Percentiles rank a stretch among this genome's conserved stretches.
These are phyloP conservation scores for Sphagnum tenellum DNA, from an alignment of 225 moss, liverwort and hornwort species.

Conservation along the genomic window DNA sequence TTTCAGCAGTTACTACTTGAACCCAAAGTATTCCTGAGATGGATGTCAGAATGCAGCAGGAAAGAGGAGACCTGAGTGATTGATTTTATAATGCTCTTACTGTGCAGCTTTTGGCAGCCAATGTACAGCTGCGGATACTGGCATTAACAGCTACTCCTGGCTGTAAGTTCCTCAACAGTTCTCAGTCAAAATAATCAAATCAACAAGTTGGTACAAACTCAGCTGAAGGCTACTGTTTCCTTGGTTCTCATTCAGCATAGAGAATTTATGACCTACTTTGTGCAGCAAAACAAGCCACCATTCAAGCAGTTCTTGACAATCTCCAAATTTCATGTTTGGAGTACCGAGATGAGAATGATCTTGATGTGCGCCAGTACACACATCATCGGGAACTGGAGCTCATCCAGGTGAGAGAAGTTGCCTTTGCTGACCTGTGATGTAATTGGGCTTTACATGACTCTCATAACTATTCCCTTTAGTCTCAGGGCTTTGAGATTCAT, in stretches of 20 bases:
- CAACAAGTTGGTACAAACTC: constrained; percentile 43
- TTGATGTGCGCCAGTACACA: constrained; percentile 92
- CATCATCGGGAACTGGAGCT: constrained; percentile 78
- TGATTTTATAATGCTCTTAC: constrained; percentile 18
- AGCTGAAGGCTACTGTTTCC: too few relatives aligned
- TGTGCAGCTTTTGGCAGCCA: constrained; percentile 64
- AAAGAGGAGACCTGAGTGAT: too few relatives aligned
- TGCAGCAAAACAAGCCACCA: constrained; percentile 78
- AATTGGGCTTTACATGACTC: background rate
- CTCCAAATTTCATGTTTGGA: constrained; percentile 93
- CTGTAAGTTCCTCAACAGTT: constrained; percentile 46
- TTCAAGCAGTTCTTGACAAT: constrained; percentile 96
- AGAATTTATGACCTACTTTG: background rate
- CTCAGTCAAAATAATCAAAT: background rate
- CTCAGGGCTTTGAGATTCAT: too few relatives aligned
- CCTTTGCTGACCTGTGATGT: background rate
- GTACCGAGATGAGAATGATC: constrained; percentile 89
- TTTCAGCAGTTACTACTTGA: background rate
- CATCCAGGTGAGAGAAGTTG: constrained; percentile 46
- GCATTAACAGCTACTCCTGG: constrained; percentile 76
- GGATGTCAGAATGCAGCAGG: too few relatives aligned
- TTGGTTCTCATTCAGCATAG: too few relatives aligned
- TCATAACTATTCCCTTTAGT: too few relatives aligned
- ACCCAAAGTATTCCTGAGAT: too few relatives aligned
- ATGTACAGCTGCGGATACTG: constrained; percentile 12